A percentile compares a stretch with the other conserved stretches of the same genome.
Evolutionary conservation across 345 rosid genomes (phyloP).

Genomic region (Laguncularia racemosa): DNA sequence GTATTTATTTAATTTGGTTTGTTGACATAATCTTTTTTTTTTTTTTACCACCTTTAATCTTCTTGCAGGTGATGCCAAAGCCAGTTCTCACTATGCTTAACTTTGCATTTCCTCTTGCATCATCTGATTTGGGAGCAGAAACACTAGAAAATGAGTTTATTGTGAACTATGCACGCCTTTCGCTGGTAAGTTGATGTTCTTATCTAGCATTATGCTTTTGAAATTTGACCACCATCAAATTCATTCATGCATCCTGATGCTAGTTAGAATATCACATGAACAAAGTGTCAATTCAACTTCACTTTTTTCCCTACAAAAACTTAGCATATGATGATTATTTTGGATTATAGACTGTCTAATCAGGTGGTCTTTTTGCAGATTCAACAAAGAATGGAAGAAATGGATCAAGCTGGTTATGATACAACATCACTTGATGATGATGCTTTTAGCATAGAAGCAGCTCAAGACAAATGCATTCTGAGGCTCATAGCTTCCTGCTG

Average conservation of each 20-base stretch:
- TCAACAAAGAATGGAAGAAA: conserved; percentile 52
- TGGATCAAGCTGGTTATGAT: conserved; percentile 42
- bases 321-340: background rate
- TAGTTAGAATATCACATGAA: too few relatives aligned
- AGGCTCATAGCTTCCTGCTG: conserved; percentile 91
- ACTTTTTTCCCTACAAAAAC: too few relatives aligned
- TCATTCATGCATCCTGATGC: too few relatives aligned
- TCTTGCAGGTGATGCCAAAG: conserved; percentile 74
- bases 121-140: conserved; percentile 89
- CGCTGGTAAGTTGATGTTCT: conserved; percentile 42
- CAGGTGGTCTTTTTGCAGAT: conserved; percentile 37
- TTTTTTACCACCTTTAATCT: background rate
- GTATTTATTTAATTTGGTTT: background rate
- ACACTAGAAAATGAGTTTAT: conserved; percentile 90
- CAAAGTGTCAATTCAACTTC: too few relatives aligned
- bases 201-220: too few relatives aligned
- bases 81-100: conserved; percentile 67
- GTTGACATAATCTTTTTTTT: background rate
- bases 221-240: too few relatives aligned
- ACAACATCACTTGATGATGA: conserved; percentile 61
- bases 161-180: conserved; percentile 49
- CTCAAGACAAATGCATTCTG: conserved; percentile 90
- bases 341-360: too few relatives aligned
- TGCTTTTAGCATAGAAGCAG: conserved; percentile 63
- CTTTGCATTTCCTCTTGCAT: conserved; percentile 72